phyloP scores from a whole-genome alignment of 805 yeast species.

The Blastobotrys parvus region DNA sequence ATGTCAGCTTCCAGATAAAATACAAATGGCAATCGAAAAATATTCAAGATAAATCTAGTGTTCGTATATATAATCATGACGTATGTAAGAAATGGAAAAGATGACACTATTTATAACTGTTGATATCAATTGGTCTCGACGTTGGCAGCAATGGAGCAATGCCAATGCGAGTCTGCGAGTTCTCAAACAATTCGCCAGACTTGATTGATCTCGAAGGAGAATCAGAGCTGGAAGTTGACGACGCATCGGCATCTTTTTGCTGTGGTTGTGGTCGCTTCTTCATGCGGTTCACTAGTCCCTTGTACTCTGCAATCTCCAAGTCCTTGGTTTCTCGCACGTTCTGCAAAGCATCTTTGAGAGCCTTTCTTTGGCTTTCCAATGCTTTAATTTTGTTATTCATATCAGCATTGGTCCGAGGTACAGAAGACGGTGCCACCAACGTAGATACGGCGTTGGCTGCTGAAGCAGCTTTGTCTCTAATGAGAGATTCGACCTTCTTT shows the following conservation, averaged over 20 bases:
- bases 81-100: too few species aligned
- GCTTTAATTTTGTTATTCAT: slow-evolving; percentile 11
- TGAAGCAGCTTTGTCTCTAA: background rate
- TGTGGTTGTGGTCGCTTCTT: background rate
- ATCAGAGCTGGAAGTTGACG: background rate
- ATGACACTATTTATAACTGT: background rate
- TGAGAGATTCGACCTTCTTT: slow-evolving; percentile 9
- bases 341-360: slow-evolving; percentile 16
- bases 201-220: background rate
- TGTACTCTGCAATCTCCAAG: slow-evolving; percentile 15
- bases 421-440: background rate
- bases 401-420: slow-evolving; percentile 1
- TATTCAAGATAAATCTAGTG: too few species aligned
- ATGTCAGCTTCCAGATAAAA: too few species aligned
- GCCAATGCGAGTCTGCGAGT: background rate
- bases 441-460: slow-evolving; percentile 1
- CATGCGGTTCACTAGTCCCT: slow-evolving; percentile 2
- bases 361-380: slow-evolving; percentile 17
- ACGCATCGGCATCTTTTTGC: background rate
- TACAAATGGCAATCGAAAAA: too few species aligned
- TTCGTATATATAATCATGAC: too few species aligned
- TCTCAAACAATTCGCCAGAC: background rate
- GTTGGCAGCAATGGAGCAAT: slow-evolving; percentile 3
- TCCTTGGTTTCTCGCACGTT: slow-evolving; percentile 17
- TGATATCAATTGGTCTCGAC: background rate